Conservation (phyloP, 2,329 filamentous ascomycete genomes). For the Macrophomina pseudophaseolina region DNA sequence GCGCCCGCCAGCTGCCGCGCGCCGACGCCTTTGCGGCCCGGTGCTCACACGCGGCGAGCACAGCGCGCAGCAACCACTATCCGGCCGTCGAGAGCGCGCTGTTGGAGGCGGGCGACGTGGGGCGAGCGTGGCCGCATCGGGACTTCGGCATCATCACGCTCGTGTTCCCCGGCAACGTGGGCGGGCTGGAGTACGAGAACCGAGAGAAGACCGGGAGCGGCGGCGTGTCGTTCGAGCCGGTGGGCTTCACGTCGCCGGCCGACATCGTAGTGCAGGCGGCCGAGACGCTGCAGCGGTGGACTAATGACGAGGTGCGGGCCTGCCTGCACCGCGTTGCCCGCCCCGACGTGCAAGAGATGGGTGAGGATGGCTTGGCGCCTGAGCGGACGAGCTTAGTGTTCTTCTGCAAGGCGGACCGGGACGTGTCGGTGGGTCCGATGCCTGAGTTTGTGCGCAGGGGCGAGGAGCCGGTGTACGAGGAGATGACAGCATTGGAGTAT, state of each 20-base stretch:
- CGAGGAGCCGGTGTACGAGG: background rate
- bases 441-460: background rate
- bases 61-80: background rate
- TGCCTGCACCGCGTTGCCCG: background rate
- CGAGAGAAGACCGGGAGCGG: background rate
- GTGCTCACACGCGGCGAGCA: background rate
- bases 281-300: slow-evolving; percentile 1
- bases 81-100: background rate
- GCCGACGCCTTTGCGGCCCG: background rate
- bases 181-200: background rate
- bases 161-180: background rate
- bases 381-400: background rate
- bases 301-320: background rate
- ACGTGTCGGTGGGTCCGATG: background rate
- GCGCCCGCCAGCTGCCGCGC: background rate
- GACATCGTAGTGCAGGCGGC: background rate
- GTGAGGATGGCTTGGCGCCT: background rate
- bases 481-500: background rate
- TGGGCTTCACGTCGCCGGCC: background rate
- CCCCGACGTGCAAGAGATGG: background rate
- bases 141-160: background rate
- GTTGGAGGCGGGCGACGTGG: background rate
- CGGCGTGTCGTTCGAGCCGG: background rate
- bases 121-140: background rate
- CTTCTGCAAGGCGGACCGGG: slow-evolving; percentile 1